These are phyloP conservation scores for Chlorella sp. DNA, from an alignment of 139 green algal species.

Conservation along the genomic window DNA sequence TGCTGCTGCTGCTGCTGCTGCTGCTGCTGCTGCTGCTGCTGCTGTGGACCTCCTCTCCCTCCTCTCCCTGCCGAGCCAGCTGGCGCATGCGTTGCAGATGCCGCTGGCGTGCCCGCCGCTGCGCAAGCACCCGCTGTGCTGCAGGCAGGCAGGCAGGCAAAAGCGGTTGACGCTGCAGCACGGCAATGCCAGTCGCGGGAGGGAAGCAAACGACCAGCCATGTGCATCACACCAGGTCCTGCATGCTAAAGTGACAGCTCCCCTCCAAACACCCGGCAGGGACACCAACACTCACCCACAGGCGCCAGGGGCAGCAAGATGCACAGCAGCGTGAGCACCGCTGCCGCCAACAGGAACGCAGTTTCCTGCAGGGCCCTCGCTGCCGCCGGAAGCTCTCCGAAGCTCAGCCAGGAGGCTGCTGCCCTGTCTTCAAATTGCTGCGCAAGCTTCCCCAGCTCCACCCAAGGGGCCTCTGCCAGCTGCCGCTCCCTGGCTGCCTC, in stretches of 20 bases:
- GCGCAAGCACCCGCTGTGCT: not conserved
- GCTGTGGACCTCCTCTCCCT: not conserved
- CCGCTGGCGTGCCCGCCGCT: not conserved
- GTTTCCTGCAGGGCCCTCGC: not conserved
- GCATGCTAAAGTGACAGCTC: too few relatives aligned
- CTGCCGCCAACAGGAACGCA: not conserved
- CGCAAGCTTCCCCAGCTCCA: not conserved
- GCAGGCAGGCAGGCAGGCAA: not conserved
- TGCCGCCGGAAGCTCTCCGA: not conserved
- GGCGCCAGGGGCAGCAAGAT: not conserved
- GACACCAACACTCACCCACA: not conserved
- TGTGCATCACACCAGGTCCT: too few relatives aligned
- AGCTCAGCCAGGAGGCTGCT: too few relatives aligned
- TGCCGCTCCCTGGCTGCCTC: not conserved
- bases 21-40: not conserved
- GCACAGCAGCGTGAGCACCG: not conserved
- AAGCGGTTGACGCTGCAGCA: too few relatives aligned
- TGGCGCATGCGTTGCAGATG: not conserved
- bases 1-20: not conserved
- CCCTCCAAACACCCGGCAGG: too few relatives aligned
- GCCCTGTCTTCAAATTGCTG: too few relatives aligned
- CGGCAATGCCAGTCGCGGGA: too few relatives aligned
- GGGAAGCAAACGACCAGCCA: too few relatives aligned
- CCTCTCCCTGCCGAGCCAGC: not conserved
- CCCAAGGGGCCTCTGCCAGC: not conserved